Base-by-base conservation (phyloP, 805 yeast species). In the Nadsonia fulvescens region DNA sequence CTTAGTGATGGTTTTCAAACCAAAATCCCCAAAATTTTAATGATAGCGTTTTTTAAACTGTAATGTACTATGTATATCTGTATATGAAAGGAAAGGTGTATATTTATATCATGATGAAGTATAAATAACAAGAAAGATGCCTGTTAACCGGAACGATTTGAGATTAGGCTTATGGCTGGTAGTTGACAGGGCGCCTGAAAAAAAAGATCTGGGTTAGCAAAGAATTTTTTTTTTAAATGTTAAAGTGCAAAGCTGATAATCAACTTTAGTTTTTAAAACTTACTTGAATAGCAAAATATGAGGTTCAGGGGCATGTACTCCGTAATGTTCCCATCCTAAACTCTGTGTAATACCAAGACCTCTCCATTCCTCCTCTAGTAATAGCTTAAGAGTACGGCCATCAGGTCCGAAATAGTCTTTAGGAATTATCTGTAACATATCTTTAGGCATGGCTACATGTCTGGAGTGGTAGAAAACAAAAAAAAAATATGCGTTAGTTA, bases 301-400 rank as follows among this genome's bases (percentile, higher is more conserved):
- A 14, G 99, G 99, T 51, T 89, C 99, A 22, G 99, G 99, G 1
- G 96, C 77, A 49, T 89, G 98, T 21, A 93, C 83, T 44, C 89
- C 98, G 46, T 86, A 89, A 51, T 89, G 98, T 29, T 65, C 89
- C 98, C 98, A 89, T 1, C 98, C 98, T 33, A 89, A 58, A 18
- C 93, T 77, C 51, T 89, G 99, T 5, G 96, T 89, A 42, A 89
- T 82, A 3, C 99, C 99, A 25, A 89, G 56, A 1, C 95, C 96
- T 49, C 99, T 64, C 99, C 99, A 89, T 52, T 89, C 99, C 38
- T 89, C 96, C 49, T 89, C 99, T 25, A 76, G 53, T 20, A 89
- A 56, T 22, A 89, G 79, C 37, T 93, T 70, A 39, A 89, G 60
- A 0, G 98, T 89, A 4, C 96, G 96, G 2, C 93, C 79, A 32